These are phyloP conservation scores for Cornus controversa DNA, from an alignment of 148 eudicot genomes.

Conservation along the genomic window DNA sequence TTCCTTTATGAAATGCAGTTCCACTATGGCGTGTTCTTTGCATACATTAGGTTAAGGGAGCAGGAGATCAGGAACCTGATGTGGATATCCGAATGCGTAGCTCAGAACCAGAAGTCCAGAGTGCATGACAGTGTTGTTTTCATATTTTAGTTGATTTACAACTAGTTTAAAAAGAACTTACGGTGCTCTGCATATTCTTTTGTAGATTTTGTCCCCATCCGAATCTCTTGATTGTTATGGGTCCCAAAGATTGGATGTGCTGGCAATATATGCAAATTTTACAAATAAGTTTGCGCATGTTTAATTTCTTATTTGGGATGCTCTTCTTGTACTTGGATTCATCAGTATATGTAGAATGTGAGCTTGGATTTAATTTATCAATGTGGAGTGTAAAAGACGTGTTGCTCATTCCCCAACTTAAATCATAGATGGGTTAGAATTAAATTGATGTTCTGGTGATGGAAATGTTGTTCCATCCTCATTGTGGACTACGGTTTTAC, in stretches of 20 bases:
- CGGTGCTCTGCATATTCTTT: slow-evolving; percentile 6
- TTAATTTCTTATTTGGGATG: background rate
- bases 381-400: too few species aligned
- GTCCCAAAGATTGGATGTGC: background rate
- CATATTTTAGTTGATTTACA: slow-evolving; percentile 54
- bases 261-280: slow-evolving; percentile 7
- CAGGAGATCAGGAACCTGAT: slow-evolving; percentile 97
- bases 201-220: slow-evolving; percentile 15
- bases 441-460: background rate
- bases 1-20: slow-evolving; percentile 47
- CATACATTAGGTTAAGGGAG: slow-evolving; percentile 80
- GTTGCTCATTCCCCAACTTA: background rate
- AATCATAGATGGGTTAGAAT: background rate
- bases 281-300: slow-evolving; percentile 1
- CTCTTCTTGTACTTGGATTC: background rate
- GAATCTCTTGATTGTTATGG: background rate
- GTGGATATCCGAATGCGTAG: slow-evolving; percentile 99
- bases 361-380: background rate
- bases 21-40: slow-evolving; percentile 76
- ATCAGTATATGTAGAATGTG: background rate
- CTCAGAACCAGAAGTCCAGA: slow-evolving; percentile 94
- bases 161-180: background rate
- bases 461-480: background rate
- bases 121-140: slow-evolving; percentile 97
- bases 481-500: background rate